Base-by-base conservation (phyloP, 2,329 filamentous ascomycete genomes). In the Calonectria montana region DNA sequence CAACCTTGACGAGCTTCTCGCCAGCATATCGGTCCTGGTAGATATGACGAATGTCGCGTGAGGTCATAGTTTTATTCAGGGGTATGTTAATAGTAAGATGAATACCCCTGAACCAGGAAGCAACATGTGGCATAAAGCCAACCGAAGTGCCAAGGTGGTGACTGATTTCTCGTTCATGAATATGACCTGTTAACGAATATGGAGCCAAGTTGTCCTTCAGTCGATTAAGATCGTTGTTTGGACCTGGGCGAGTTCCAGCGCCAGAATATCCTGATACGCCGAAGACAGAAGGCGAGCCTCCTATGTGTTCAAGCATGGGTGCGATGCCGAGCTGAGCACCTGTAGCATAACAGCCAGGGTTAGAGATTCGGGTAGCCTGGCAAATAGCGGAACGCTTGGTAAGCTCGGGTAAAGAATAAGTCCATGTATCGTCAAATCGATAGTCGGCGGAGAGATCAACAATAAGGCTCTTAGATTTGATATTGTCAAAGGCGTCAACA, bases 401-500 rank as follows among this genome's bases (percentile, higher is more conserved):
- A 31, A 31, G 29, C 29, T 31, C 29, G 9, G 5, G 29, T 31
- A 9, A 31, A 9, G 29, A 31, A 31, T 31, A 31, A 31, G 9
- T 43, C 96, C 78, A 81, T 27, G 89, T 88, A 69, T 88, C 86
- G 81, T 97, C 93, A 82, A 98, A 98, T 64, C 96, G 92, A 85
- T 98, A 97, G 85, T 99, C 97, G 72, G 97, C 97, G n/a, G 95
- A 98, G 41, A 99, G 90, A 82, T 99, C 97, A 57, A 99, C 89
- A 76, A 98, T 94, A 47, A 98, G 87, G 77, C 94, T 95, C 73
- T 12, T 12, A 10, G 13, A 12, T 70, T 80, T 93, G 89, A n/a
- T n/a, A n/a, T n/a, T 95, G 78, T 96, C 91, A 65, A 98, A 91
- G 10, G 96, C 96, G 75, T 98, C 94, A 12, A 98, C 93, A 77